Conservation (phyloP, 108 stramenopile genomes). For the Cyclotella distinguenda region DNA sequence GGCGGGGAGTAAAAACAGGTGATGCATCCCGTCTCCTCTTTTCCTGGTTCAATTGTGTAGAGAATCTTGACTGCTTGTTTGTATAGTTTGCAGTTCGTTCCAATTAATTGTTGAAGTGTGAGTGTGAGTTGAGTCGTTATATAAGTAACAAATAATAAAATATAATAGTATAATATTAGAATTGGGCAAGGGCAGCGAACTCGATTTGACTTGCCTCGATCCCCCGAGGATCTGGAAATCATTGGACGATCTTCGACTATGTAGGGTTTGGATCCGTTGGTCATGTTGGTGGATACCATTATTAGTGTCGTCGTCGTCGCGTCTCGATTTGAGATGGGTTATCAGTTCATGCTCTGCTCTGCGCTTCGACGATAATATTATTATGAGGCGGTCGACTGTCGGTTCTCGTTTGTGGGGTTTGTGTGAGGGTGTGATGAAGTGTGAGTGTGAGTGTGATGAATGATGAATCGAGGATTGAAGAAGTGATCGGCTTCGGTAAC, state of each 20-base stretch:
- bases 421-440: not conserved
- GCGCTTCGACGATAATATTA: not conserved
- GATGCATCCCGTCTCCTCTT: constrained; percentile 51
- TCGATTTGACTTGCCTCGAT: constrained; percentile 50
- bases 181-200: not conserved
- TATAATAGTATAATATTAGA: not conserved
- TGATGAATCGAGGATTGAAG: too few relatives aligned
- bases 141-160: not conserved
- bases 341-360: too few relatives aligned
- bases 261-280: constrained; percentile 43
- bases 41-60: constrained; percentile 47
- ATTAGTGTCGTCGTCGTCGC: not conserved
- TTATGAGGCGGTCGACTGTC: not conserved
- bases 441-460: not conserved
- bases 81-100: not conserved
- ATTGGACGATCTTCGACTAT: constrained; percentile 58
- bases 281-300: constrained; percentile 11
- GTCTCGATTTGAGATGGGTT: too few relatives aligned
- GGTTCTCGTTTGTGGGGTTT: not conserved
- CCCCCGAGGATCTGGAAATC: constrained; percentile 49
- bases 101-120: not conserved
- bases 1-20: constrained; percentile 54
- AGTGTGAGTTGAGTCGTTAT: not conserved
- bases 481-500: too few relatives aligned
- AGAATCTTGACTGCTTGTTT: constrained; percentile 40